These are phyloP conservation scores for Paulownia fortunei DNA, from an alignment of 257 asterid genomes.

Conservation along the genomic window DNA sequence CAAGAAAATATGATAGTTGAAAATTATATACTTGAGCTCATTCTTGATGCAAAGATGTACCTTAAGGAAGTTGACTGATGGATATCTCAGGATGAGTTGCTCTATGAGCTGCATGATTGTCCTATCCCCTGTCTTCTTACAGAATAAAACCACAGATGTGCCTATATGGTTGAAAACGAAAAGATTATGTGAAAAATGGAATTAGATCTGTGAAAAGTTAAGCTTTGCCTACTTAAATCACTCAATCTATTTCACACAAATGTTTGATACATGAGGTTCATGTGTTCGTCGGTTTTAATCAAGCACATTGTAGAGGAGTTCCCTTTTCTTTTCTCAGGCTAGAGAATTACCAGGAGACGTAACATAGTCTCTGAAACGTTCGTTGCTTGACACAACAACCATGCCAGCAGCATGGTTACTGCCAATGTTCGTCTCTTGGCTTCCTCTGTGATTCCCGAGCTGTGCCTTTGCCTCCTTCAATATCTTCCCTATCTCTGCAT, in stretches of 20 bases:
- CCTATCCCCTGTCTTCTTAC: constrained; percentile 42
- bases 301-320: not conserved
- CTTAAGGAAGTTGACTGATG: constrained; percentile 58
- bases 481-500: constrained; percentile 55
- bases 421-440: constrained; percentile 22
- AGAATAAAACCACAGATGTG: constrained; percentile 51
- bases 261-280: too few species aligned
- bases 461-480: constrained; percentile 52
- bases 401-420: constrained; percentile 22
- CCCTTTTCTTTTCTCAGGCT: not conserved
- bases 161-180: constrained; percentile 29
- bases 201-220: not conserved
- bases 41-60: constrained; percentile 33
- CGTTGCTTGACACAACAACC: constrained; percentile 44
- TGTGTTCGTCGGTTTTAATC: not conserved
- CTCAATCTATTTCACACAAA: too few species aligned
- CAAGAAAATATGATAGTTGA: not conserved
- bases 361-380: constrained; percentile 52
- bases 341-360: constrained; percentile 48
- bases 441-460: constrained; percentile 5
- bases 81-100: constrained; percentile 49
- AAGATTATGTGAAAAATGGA: not conserved
- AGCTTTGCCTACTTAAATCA: too few species aligned
- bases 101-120: constrained; percentile 42
- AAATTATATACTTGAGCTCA: too few species aligned